phyloP scores from a whole-genome alignment of 2,329 filamentous ascomycete species.

The Magnaporthales sp. region DNA sequence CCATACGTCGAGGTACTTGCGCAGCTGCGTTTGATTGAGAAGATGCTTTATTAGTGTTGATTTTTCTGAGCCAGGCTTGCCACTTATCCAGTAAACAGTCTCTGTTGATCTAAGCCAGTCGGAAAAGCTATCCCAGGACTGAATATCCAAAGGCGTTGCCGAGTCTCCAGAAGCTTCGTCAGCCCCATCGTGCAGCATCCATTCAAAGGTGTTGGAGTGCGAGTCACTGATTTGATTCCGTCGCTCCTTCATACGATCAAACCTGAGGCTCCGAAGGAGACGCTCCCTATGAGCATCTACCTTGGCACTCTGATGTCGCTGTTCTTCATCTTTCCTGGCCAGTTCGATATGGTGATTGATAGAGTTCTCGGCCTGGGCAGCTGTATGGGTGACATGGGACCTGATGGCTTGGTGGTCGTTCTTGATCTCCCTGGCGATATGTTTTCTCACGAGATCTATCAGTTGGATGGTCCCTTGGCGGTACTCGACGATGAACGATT shows the following conservation, averaged over 20 bases:
- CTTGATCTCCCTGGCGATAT: not conserved
- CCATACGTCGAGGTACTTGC: conserved; percentile 14
- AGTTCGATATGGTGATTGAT: not conserved
- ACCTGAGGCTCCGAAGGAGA: conserved; percentile 10
- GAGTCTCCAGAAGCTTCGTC: no score
- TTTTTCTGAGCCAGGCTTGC: conserved; percentile 24
- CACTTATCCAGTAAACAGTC: conserved; percentile 22
- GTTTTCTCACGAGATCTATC: not conserved
- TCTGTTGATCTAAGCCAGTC: conserved; percentile 3
- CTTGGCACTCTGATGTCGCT: not conserved
- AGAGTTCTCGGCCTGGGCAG: not conserved
- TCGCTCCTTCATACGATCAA: conserved; percentile 10
- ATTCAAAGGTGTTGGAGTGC: conserved; percentile 4
- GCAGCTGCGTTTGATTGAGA: conserved; percentile 9
- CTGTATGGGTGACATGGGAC: not conserved
- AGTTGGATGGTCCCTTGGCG: not conserved
- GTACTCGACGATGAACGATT: not conserved
- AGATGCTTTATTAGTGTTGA: conserved; percentile 22
- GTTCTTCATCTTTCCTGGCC: not conserved
- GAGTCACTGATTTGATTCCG: conserved; percentile 7
- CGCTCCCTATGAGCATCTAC: not conserved
- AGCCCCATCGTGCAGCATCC: not conserved
- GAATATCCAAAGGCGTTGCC: no score
- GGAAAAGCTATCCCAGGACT: not conserved
- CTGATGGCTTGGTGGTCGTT: not conserved